Evolutionary conservation across 305 asterid species (phyloP).

Genomic region (Solanum hybrid): DNA sequence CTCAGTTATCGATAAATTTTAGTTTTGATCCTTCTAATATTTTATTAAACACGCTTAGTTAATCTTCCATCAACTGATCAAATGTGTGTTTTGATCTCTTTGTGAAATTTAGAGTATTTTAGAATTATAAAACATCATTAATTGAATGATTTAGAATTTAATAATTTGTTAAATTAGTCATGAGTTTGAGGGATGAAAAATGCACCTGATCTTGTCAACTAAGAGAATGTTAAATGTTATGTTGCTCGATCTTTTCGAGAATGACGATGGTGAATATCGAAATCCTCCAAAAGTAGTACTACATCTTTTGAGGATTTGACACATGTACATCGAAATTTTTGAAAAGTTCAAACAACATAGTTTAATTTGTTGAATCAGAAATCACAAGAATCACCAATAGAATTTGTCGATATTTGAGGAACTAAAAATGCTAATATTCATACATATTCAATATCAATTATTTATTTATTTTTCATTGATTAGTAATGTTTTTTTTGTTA

Average conservation of each 20-base stretch:
- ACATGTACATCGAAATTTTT: accelerated
- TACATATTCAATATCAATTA: not conserved
- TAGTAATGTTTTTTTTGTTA: not conserved
- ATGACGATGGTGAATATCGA: not conserved
- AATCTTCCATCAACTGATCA: not conserved
- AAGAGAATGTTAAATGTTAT: not conserved
- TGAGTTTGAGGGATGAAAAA: not conserved
- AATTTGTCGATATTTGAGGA: not conserved
- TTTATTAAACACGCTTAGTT: accelerated
- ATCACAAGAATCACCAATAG: not conserved
- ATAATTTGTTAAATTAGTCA: too few species aligned
- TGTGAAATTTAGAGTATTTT: not conserved
- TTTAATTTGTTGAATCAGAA: not conserved
- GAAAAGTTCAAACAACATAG: not conserved
- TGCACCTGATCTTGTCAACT: not conserved
- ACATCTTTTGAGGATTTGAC: not conserved
- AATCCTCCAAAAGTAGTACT: not conserved
- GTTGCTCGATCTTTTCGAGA: not conserved
- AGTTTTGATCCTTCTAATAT: not conserved
- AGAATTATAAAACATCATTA: not conserved
- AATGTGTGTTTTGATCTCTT: not conserved
- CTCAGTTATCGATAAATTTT: too few species aligned
- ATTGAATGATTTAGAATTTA: not conserved
- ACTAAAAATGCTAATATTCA: not conserved
- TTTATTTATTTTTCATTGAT: not conserved